Conservation (phyloP, 2,329 filamentous ascomycete species). For the Thielaviopsis populi region DNA sequence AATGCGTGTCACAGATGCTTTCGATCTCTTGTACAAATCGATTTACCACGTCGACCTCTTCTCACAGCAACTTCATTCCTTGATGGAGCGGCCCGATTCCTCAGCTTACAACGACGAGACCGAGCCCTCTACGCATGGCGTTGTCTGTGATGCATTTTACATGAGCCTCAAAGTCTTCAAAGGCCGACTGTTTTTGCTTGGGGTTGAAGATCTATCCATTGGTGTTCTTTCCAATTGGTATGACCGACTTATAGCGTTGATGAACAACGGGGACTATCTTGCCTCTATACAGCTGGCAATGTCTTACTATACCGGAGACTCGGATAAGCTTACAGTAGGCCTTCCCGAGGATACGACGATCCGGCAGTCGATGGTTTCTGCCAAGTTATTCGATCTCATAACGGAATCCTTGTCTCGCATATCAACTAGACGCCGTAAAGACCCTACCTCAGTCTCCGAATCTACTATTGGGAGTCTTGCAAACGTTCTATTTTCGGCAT, state of each 20-base stretch:
- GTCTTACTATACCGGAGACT: slow-evolving; percentile 76
- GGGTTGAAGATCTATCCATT: slow-evolving; percentile 85
- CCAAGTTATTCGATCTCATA: slow-evolving; percentile 88
- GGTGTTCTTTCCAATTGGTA: slow-evolving; percentile 95
- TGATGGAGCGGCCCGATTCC: slow-evolving; percentile 69
- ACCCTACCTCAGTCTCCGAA: slow-evolving; percentile 1
- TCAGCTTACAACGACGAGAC: slow-evolving; percentile 39
- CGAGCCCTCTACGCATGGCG: slow-evolving; percentile 80
- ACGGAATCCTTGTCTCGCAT: slow-evolving; percentile 73
- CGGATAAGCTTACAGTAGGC: slow-evolving; percentile 89
- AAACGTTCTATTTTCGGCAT: slow-evolving; percentile 69
- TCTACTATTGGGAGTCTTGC: slow-evolving; percentile 43
- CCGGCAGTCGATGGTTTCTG: slow-evolving; percentile 67
- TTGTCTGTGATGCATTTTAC: slow-evolving; percentile 91
- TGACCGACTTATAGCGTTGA: slow-evolving; percentile 77
- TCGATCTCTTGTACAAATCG: slow-evolving; percentile 80
- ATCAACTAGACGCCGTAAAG: slow-evolving; percentile 8
- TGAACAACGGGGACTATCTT: slow-evolving; percentile 95
- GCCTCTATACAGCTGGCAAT: slow-evolving; percentile 81
- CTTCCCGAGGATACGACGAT: slow-evolving; percentile 67
- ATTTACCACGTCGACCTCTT: slow-evolving; percentile 88
- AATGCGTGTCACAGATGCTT: slow-evolving; percentile 85
- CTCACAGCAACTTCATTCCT: slow-evolving; percentile 64
- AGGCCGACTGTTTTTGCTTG: slow-evolving; percentile 76
- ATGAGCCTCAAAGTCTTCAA: slow-evolving; percentile 98